A percentile compares a stretch with the other conserved stretches of the same genome.
Conservation (phyloP, 805 yeast genomes). For the Wickerhamia fluorescens region DNA sequence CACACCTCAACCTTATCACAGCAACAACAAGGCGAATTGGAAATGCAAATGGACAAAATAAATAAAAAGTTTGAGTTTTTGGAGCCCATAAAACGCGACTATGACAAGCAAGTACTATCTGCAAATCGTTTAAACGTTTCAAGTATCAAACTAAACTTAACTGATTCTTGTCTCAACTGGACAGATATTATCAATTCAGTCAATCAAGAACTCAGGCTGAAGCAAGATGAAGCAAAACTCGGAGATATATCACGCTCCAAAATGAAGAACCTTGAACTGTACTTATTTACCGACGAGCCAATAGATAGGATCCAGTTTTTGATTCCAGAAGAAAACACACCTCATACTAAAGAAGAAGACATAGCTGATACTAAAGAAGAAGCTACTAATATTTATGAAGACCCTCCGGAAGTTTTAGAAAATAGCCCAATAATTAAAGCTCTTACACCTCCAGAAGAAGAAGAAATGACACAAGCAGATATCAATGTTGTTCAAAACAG, state of each 20-base stretch:
- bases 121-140: conserved; percentile 1
- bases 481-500: conserved; percentile 4
- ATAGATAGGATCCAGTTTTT: not conserved
- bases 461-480: not conserved
- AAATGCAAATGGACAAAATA: conserved; percentile 1
- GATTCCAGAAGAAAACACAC: not conserved
- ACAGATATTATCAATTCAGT: conserved; percentile 21
- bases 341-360: not conserved
- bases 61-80: conserved; percentile 20
- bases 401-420: conserved; percentile 1
- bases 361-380: conserved; percentile 8
- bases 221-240: conserved; percentile 26
- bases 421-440: too few species aligned
- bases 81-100: conserved; percentile 22
- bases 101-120: conserved; percentile 14
- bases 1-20: not conserved
- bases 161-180: conserved; percentile 14
- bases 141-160: conserved; percentile 2
- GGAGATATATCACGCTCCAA: conserved; percentile 34
- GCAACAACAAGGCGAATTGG: not conserved
- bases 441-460: conserved; percentile 1
- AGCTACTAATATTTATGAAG: not conserved
- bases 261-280: conserved; percentile 43
- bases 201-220: conserved; percentile 24
- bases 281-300: conserved; percentile 22